Conservation (phyloP, 2,329 filamentous ascomycete genomes). For the Bipolaris victoriae region DNA sequence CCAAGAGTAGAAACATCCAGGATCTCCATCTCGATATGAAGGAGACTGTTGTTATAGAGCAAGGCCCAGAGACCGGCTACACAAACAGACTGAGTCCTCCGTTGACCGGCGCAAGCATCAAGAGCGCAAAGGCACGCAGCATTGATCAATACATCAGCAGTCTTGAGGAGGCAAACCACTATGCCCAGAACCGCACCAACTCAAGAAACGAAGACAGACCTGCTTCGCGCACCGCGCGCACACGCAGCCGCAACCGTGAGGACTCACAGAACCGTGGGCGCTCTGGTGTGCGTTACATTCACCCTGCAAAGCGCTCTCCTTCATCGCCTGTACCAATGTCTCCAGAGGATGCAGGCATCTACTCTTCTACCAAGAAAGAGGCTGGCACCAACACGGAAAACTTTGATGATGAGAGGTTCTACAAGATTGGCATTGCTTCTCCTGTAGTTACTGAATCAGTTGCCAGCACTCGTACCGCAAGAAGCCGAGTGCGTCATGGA, state of each 20-base stretch:
- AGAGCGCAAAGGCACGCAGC: slow-evolving; percentile 66
- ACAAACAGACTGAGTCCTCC: slow-evolving; percentile 61
- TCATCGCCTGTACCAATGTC: slow-evolving; percentile 95
- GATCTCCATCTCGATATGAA: slow-evolving; percentile 62
- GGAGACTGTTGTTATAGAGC: slow-evolving; percentile 51
- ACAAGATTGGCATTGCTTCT: slow-evolving; percentile 49
- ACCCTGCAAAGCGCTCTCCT: slow-evolving; percentile 81
- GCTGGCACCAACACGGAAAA: slow-evolving; percentile 52
- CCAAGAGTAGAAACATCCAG: slow-evolving; percentile 78
- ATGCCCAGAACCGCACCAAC: slow-evolving; percentile 50
- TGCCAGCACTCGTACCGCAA: slow-evolving; percentile 42
- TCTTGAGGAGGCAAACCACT: slow-evolving; percentile 75
- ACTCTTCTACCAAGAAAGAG: slow-evolving; percentile 55
- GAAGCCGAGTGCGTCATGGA: slow-evolving; percentile 43
- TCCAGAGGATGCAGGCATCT: slow-evolving; percentile 71
- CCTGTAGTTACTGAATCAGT: slow-evolving; percentile 48
- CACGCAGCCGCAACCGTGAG: slow-evolving; percentile 60
- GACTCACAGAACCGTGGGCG: slow-evolving; percentile 74
- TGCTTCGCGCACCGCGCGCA: slow-evolving; percentile 54
- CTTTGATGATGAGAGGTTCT: slow-evolving; percentile 57
- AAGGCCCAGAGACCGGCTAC: slow-evolving; percentile 45
- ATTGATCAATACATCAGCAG: slow-evolving; percentile 87
- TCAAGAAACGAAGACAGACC: slow-evolving; percentile 54
- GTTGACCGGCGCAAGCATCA: slow-evolving; percentile 57
- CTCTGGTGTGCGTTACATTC: slow-evolving; percentile 69